Percentiles rank a stretch among this genome's conserved stretches.
These are phyloP conservation scores for Thermothelomyces thermophilus DNA, from an alignment of 2,329 filamentous ascomycete genomes.

Conservation along the genomic window DNA sequence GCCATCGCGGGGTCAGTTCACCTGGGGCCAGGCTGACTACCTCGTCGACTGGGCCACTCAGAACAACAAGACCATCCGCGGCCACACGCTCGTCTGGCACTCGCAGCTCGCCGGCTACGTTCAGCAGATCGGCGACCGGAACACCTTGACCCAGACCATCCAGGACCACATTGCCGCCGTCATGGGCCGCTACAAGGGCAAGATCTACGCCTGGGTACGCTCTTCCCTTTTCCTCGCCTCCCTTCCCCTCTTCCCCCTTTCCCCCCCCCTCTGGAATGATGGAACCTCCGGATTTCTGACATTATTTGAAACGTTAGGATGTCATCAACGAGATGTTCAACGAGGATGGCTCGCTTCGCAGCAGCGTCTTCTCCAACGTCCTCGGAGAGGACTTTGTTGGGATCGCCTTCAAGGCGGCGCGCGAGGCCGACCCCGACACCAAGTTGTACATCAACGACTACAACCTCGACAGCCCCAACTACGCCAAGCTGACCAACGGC, in stretches of 20 bases:
- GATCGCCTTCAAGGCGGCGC: conserved; percentile 64
- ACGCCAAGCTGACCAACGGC: conserved; percentile 48
- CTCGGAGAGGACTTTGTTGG: conserved; percentile 64
- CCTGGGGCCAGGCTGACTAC: conserved; percentile 49
- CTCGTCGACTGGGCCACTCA: conserved; percentile 51
- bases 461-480: conserved; percentile 56
- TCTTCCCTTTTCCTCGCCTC: not conserved
- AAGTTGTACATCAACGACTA: conserved; percentile 74
- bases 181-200: conserved; percentile 55
- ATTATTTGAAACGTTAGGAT: conserved; percentile 36
- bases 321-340: conserved; percentile 61
- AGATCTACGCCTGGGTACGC: conserved; percentile 50
- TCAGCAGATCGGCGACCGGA: conserved; percentile 44
- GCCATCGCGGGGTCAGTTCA: conserved; percentile 44
- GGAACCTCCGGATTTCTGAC: too few species aligned
- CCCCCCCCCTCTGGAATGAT: too few species aligned
- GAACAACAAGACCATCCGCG: conserved; percentile 55
- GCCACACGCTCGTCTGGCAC: conserved; percentile 63
- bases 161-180: conserved; percentile 54
- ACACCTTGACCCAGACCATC: conserved; percentile 48
- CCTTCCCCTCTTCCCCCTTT: too few species aligned
- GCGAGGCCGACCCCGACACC: conserved; percentile 57
- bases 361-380: conserved; percentile 58
- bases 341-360: conserved; percentile 53
- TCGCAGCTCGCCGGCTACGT: conserved; percentile 56